These are phyloP conservation scores for Arxiozyma slooffiae DNA, from an alignment of 1,139 yeast genomes.

Conservation along the genomic window DNA sequence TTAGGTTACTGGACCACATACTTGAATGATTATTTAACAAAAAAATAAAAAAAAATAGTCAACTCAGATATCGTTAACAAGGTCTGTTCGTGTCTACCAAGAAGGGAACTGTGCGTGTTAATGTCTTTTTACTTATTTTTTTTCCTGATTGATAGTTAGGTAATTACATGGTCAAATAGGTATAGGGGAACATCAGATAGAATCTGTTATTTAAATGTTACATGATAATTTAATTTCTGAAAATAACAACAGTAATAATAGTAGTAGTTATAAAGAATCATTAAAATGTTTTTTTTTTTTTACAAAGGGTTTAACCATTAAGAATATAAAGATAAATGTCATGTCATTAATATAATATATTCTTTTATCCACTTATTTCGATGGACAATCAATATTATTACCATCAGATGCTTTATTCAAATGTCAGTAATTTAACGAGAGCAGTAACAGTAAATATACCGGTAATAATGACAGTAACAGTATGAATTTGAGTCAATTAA, in stretches of 20 bases:
- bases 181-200: constrained; percentile 71
- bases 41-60: constrained; percentile 48
- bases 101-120: constrained; percentile 78
- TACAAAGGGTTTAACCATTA: constrained; percentile 53
- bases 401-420: constrained; percentile 30
- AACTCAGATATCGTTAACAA: constrained; percentile 55
- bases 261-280: no score
- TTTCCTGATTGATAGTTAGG: constrained; percentile 98
- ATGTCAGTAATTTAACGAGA: constrained; percentile 2
- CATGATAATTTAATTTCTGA: constrained; percentile 62
- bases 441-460: no score
- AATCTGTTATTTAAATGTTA: constrained; percentile 63
- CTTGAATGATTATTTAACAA: constrained; percentile 66
- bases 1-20: constrained; percentile 87
- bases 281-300: no score
- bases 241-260: no score
- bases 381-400: constrained; percentile 64
- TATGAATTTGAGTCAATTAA: constrained; percentile 14
- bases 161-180: constrained; percentile 85
- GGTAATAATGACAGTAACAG: constrained; percentile 4
- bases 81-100: constrained; percentile 62
- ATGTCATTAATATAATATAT: constrained; percentile 10
- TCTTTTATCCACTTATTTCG: constrained; percentile 57
- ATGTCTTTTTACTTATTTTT: no score
- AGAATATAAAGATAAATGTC: constrained; percentile 9